Conservation (phyloP, 352 stramenopile genomes). For the Phytophthora tubulina region DNA sequence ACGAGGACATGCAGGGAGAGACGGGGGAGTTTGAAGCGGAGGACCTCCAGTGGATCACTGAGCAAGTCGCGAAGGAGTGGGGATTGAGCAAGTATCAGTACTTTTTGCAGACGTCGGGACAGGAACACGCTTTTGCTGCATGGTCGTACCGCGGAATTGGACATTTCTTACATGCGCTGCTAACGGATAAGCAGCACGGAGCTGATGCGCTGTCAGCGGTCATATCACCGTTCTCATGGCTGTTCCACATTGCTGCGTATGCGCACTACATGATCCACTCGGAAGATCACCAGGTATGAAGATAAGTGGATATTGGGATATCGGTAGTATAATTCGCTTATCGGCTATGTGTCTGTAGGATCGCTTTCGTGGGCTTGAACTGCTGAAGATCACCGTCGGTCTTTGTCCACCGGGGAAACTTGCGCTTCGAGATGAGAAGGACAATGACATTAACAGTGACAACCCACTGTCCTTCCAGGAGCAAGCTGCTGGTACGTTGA, state of each 20-base stretch:
- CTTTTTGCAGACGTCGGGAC: constrained; percentile 56
- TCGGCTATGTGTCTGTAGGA: constrained; percentile 28
- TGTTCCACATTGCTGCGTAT: constrained; percentile 57
- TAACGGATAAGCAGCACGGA: constrained; percentile 30
- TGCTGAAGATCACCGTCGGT: constrained; percentile 28
- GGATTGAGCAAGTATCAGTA: constrained; percentile 55
- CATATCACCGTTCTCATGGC: constrained; percentile 51
- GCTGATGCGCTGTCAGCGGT: constrained; percentile 29
- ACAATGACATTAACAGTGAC: background rate
- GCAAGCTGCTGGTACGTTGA: constrained; percentile 28
- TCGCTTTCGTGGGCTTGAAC: constrained; percentile 42
- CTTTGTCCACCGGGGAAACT: constrained; percentile 39
- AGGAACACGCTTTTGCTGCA: constrained; percentile 67
- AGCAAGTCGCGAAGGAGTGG: constrained; percentile 37
- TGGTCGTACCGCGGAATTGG: constrained; percentile 67
- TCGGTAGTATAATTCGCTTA: background rate
- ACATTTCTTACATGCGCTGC: constrained; percentile 45
- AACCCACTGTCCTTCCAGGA: constrained; percentile 27
- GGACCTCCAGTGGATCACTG: constrained; percentile 51
- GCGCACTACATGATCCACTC: constrained; percentile 53
- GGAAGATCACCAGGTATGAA: constrained; percentile 43
- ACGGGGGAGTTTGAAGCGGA: constrained; percentile 23
- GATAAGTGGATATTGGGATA: background rate
- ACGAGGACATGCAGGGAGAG: constrained; percentile 33
- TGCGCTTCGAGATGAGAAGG: background rate